phyloP scores from a whole-genome alignment of 805 yeast species.

The Nakazawaea molendinolei region DNA sequence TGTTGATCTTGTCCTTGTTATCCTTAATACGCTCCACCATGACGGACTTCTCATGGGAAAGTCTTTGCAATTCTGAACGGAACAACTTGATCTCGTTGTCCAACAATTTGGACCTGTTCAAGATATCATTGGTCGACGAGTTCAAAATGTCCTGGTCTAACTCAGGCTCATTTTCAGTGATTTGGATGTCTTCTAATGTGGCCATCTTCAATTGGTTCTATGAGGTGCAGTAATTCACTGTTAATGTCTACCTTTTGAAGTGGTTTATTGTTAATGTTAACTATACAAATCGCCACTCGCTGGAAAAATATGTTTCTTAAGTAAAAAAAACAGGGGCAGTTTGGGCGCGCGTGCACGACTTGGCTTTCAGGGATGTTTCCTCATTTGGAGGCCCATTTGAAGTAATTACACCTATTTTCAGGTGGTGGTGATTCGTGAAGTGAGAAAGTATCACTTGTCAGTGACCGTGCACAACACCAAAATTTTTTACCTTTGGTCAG shows the following conservation, averaged over 20 bases:
- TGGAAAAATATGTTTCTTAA: too few species aligned
- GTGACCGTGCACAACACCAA: conserved; percentile 43
- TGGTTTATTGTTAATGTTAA: too few species aligned
- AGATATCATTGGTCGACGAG: conserved; percentile 75
- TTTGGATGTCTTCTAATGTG: conserved; percentile 76
- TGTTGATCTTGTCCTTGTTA: conserved; percentile 91
- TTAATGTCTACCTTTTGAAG: too few species aligned
- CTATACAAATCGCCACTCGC: conserved; percentile 11
- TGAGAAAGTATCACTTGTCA: conserved; percentile 20
- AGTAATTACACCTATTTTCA: conserved; percentile 42
- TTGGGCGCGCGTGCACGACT: conserved; percentile 7
- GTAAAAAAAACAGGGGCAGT: neutral
- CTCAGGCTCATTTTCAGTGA: conserved; percentile 43
- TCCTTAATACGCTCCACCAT: conserved; percentile 94
- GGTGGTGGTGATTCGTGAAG: conserved; percentile 7
- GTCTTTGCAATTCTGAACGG: conserved; percentile 84
- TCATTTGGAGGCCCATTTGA: conserved; percentile 39
- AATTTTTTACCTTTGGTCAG: conserved; percentile 39
- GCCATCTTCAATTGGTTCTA: conserved; percentile 67
- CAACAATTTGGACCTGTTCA: conserved; percentile 77
- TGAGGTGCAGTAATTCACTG: too few species aligned
- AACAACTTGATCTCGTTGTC: conserved; percentile 95
- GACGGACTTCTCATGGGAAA: conserved; percentile 86
- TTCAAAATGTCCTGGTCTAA: conserved; percentile 77
- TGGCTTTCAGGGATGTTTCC: neutral